A percentile compares a stretch with the other conserved stretches of the same genome.
phyloP scores from a whole-genome alignment of 202 grass and related monocot species.

The Musa balbisiana region DNA sequence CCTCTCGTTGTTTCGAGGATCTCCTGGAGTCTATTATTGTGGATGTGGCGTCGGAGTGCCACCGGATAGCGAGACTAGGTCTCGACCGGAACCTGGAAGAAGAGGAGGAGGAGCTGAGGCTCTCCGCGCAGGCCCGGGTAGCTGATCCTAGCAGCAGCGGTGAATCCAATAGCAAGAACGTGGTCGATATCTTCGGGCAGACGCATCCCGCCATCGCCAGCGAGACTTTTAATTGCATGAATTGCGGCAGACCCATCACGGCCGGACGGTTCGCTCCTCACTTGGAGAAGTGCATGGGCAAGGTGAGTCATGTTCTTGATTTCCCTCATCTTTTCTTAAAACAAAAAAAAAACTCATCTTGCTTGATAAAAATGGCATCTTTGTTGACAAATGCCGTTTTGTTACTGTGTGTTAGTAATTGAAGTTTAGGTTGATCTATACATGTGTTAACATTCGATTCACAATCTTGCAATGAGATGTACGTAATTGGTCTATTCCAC shows the following conservation, averaged over 20 bases:
- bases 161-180: slow-evolving; percentile 55
- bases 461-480: background rate
- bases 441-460: background rate
- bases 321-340: background rate
- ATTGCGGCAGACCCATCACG: slow-evolving; percentile 68
- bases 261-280: slow-evolving; percentile 91
- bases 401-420: background rate
- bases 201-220: slow-evolving; percentile 62
- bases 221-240: slow-evolving; percentile 82
- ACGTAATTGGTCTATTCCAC: slow-evolving; percentile 12
- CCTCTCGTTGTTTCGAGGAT: slow-evolving; percentile 67
- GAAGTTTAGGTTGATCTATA: background rate
- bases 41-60: slow-evolving; percentile 87
- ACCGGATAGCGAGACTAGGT: slow-evolving; percentile 82
- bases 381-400: background rate
- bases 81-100: slow-evolving; percentile 81
- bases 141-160: slow-evolving; percentile 28
- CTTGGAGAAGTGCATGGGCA: slow-evolving; percentile 98
- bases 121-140: slow-evolving; percentile 39
- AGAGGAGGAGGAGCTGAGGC: slow-evolving; percentile 83
- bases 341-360: background rate
- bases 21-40: slow-evolving; percentile 71
- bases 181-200: slow-evolving; percentile 72
- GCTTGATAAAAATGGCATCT: background rate
- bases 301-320: slow-evolving; percentile 34